These are phyloP conservation scores for Arabidopsis lyrata DNA, from an alignment of 441 rosid genomes.

Conservation along the genomic window DNA sequence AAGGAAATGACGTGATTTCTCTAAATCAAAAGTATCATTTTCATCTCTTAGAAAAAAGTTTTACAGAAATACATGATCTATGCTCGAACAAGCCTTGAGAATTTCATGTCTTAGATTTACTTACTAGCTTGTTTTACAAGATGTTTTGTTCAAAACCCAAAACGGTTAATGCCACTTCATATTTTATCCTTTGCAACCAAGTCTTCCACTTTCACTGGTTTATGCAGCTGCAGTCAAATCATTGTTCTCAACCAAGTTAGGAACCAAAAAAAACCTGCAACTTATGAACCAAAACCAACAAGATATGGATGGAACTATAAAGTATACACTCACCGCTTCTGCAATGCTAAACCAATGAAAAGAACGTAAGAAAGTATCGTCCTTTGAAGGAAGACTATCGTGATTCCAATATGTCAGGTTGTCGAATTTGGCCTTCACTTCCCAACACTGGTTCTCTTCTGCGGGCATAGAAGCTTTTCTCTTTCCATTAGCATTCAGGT, in stretches of 20 bases:
- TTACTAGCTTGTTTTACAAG: conserved; percentile 1
- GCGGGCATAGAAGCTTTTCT: conserved; percentile 54
- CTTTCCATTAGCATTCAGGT: conserved; percentile 46
- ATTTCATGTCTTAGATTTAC: background rate
- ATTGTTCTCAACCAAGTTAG: conserved; percentile 26
- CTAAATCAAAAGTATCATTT: background rate
- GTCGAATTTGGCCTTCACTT: conserved; percentile 71
- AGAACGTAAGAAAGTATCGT: conserved; percentile 71
- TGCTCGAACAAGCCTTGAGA: conserved; percentile 9
- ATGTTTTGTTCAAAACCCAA: conserved; percentile 1
- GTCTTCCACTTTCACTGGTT: conserved; percentile 76
- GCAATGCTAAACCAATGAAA: conserved; percentile 78
- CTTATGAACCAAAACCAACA: background rate
- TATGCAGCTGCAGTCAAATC: conserved; percentile 70
- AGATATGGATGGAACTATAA: background rate
- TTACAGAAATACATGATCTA: conserved; percentile 7
- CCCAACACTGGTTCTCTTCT: conserved; percentile 61
- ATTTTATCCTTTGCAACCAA: conserved; percentile 43
- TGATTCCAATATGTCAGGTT: conserved; percentile 87
- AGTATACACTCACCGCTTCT: conserved; percentile 63
- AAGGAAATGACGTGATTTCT: background rate
- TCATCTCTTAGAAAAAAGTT: background rate
- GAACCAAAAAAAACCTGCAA: background rate
- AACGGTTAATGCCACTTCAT: conserved; percentile 6
- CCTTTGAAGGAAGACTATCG: conserved; percentile 73